A percentile compares a stretch with the other conserved stretches of the same genome.
Evolutionary conservation across 768 basidiomycete species (phyloP).

Genomic region (Rickenella mellea): DNA sequence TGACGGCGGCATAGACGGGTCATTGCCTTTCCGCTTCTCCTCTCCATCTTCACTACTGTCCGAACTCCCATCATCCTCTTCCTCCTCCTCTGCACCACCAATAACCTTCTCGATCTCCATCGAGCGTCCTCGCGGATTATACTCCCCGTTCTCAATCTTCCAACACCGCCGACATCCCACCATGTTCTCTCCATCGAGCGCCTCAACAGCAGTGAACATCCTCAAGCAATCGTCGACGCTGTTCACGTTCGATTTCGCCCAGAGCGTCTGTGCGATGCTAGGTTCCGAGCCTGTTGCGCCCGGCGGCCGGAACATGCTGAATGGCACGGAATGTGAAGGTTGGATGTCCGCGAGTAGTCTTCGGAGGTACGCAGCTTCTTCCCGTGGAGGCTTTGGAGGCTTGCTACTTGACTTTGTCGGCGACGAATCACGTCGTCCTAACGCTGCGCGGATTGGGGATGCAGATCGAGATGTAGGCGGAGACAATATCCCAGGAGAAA

Average conservation of each 20-base stretch:
- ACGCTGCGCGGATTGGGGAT: not conserved
- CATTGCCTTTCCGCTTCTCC: too few species aligned
- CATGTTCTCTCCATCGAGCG: slow-evolving; percentile 88
- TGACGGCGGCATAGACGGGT: not conserved
- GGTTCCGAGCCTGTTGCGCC: not conserved
- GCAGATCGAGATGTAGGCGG: not conserved
- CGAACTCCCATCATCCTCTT: slow-evolving; percentile 14
- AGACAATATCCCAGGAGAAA: too few species aligned
- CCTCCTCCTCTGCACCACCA: slow-evolving; percentile 14
- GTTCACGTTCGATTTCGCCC: slow-evolving; percentile 33
- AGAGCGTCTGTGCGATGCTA: slow-evolving; percentile 28
- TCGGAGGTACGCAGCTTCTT: slow-evolving; percentile 59
- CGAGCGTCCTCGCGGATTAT: slow-evolving; percentile 23
- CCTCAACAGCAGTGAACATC: slow-evolving; percentile 89
- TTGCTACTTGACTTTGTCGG: slow-evolving; percentile 30
- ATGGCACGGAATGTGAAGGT: slow-evolving; percentile 33
- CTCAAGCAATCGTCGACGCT: slow-evolving; percentile 73
- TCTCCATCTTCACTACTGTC: slow-evolving; percentile 21
- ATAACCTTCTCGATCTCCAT: slow-evolving; percentile 19
- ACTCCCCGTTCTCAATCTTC: slow-evolving; percentile 75
- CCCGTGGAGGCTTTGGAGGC: slow-evolving; percentile 41
- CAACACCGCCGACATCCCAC: slow-evolving; percentile 92
- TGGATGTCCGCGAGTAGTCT: slow-evolving; percentile 59
- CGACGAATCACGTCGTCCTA: not conserved
- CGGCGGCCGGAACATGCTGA: slow-evolving; percentile 36